Percentiles rank a stretch among this genome's conserved stretches.
These are phyloP conservation scores for Metschnikowia henanensis DNA, from an alignment of 805 yeast species.

Conservation along the genomic window DNA sequence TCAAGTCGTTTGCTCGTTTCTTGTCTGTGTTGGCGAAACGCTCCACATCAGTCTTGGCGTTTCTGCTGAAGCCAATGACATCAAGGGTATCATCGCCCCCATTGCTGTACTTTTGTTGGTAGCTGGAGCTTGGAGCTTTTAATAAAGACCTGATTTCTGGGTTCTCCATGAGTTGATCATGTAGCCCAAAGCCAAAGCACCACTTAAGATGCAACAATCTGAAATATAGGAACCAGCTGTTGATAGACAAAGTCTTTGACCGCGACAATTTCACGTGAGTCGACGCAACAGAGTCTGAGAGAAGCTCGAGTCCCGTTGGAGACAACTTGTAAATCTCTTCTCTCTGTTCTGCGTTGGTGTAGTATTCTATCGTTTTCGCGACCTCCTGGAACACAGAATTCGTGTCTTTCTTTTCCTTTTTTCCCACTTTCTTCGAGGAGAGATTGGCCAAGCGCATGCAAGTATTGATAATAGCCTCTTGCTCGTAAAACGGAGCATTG, in stretches of 20 bases:
- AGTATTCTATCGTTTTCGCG: constrained; percentile 44
- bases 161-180: constrained; percentile 45
- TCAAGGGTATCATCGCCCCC: constrained; percentile 5
- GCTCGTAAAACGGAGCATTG: constrained; percentile 54
- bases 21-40: constrained; percentile 26
- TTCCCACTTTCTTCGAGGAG: constrained; percentile 57
- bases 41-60: constrained; percentile 17
- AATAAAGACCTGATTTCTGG: constrained; percentile 35
- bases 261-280: constrained; percentile 45
- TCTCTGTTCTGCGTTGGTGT: constrained; percentile 34
- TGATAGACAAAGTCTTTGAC: constrained; percentile 46
- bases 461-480: constrained; percentile 43
- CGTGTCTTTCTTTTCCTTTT: constrained; percentile 60
- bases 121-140: constrained; percentile 30
- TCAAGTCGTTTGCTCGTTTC: constrained; percentile 34
- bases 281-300: constrained; percentile 29
- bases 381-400: constrained; percentile 63
- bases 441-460: constrained; percentile 47
- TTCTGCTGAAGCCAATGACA: constrained; percentile 11
- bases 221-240: constrained; percentile 50
- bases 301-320: constrained; percentile 35
- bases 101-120: constrained; percentile 17
- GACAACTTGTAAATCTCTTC: constrained; percentile 37
- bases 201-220: constrained; percentile 50
- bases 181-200: constrained; percentile 53